These are phyloP conservation scores for Salvia splendens DNA, from an alignment of 257 asterid genomes.

Conservation along the genomic window DNA sequence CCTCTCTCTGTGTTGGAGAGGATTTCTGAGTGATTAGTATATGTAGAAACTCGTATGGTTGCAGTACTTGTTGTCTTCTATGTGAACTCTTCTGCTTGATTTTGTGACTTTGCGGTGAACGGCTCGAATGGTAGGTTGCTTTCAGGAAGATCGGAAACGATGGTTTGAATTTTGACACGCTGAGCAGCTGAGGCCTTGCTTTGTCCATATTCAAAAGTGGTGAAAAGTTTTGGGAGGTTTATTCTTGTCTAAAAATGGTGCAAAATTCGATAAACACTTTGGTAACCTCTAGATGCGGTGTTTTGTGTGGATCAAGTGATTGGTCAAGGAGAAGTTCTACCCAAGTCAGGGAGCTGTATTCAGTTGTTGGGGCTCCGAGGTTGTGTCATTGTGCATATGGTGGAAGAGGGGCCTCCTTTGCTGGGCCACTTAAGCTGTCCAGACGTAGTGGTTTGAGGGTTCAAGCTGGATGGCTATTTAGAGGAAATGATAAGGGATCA, in stretches of 20 bases:
- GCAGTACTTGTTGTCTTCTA: conserved; percentile 11
- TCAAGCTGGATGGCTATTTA: conserved; percentile 84
- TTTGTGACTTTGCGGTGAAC: conserved; percentile 4
- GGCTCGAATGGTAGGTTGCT: conserved; percentile 7
- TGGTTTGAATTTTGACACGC: conserved; percentile 30
- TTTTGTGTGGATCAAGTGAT: conserved; percentile 45
- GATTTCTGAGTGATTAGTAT: not conserved
- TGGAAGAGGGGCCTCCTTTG: conserved; percentile 41
- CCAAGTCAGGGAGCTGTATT: conserved; percentile 39
- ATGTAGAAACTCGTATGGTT: conserved; percentile 13
- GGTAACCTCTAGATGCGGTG: conserved; percentile 54
- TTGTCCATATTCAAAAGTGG: not conserved
- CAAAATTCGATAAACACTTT: conserved; percentile 54
- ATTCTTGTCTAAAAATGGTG: conserved; percentile 45
- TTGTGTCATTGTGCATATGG: conserved; percentile 40
- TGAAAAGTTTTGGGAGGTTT: conserved; percentile 24
- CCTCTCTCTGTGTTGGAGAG: conserved; percentile 15
- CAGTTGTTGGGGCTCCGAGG: conserved; percentile 45
- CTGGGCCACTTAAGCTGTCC: conserved; percentile 33
- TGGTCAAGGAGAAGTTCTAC: conserved; percentile 47
- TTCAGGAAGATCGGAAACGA: conserved; percentile 31
- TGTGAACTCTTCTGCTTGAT: conserved; percentile 14
- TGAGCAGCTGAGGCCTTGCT: conserved; percentile 24
- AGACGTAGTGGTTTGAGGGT: conserved; percentile 55
- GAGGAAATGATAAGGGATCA: conserved; percentile 60